Conservation (phyloP, 2,329 filamentous ascomycete genomes). For the Aureobasidium musti region DNA sequence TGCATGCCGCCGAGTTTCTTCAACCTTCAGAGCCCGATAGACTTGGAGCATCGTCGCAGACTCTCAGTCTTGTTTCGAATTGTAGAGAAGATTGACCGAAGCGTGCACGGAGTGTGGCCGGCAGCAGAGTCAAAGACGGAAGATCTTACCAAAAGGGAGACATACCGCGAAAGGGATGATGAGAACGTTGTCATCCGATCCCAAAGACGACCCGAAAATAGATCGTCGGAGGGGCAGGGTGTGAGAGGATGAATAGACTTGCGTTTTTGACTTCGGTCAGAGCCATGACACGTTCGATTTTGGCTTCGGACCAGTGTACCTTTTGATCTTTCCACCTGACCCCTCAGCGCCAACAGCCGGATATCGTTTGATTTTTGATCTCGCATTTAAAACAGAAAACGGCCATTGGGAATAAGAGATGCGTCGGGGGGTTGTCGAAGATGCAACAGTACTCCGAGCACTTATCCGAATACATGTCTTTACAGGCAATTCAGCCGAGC, state of each 20-base stretch:
- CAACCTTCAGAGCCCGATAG: not conserved
- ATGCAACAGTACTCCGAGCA: not conserved
- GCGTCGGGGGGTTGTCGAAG: not conserved
- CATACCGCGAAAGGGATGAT: not conserved
- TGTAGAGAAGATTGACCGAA: not conserved
- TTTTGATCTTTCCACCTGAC: not conserved
- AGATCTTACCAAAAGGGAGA: not conserved
- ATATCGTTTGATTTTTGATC: not conserved
- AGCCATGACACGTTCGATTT: slow-evolving; percentile 12
- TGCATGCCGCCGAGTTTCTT: not conserved
- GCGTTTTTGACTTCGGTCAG: slow-evolving; percentile 7
- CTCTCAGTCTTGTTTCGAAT: not conserved
- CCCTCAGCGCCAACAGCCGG: not conserved
- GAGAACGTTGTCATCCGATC: not conserved
- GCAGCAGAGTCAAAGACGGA: not conserved
- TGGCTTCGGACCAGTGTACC: not conserved
- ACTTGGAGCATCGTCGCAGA: not conserved
- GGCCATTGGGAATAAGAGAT: not conserved
- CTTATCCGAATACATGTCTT: not conserved
- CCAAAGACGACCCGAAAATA: not conserved
- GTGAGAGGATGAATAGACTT: not conserved
- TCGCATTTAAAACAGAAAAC: not conserved
- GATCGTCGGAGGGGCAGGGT: not conserved
- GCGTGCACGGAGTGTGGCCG: not conserved
- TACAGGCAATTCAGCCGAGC: slow-evolving; percentile 7